A percentile compares a stretch with the other conserved stretches of the same genome.
Conservation (phyloP, 805 yeast genomes). For the Pichia gijzeniarum region DNA sequence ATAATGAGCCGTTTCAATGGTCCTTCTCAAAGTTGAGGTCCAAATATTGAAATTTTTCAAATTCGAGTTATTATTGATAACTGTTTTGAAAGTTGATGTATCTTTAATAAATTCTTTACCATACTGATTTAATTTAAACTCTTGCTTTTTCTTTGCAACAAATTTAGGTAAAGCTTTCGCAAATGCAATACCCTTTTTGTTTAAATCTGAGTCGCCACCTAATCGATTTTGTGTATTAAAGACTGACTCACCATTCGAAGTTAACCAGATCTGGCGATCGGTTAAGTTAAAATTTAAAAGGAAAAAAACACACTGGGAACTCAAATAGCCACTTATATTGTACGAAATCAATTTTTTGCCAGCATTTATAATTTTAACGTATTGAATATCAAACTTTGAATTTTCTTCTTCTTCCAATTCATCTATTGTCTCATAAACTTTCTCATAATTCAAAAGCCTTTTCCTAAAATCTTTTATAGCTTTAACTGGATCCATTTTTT, state of each 20-base stretch:
- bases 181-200: conserved; percentile 27
- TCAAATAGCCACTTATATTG: conserved; percentile 51
- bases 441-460: conserved; percentile 75
- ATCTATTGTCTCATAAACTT: conserved; percentile 85
- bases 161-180: conserved; percentile 32
- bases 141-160: conserved; percentile 29
- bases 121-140: conserved; percentile 29
- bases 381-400: conserved; percentile 44
- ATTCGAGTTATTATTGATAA: not conserved
- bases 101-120: conserved; percentile 30
- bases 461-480: conserved; percentile 81
- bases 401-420: conserved; percentile 42
- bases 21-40: conserved; percentile 30
- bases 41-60: conserved; percentile 26
- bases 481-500: conserved; percentile 69
- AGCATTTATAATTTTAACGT: conserved; percentile 57
- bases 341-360: conserved; percentile 51
- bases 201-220: conserved; percentile 31
- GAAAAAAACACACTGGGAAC: conserved; percentile 52
- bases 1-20: conserved; percentile 28
- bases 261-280: conserved; percentile 34
- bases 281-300: conserved; percentile 36
- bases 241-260: conserved; percentile 30
- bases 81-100: conserved; percentile 18
- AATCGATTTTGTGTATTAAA: conserved; percentile 22